These are phyloP conservation scores for Cadophora luteo-olivacea DNA, from an alignment of 2,329 filamentous ascomycete genomes.

Conservation along the genomic window DNA sequence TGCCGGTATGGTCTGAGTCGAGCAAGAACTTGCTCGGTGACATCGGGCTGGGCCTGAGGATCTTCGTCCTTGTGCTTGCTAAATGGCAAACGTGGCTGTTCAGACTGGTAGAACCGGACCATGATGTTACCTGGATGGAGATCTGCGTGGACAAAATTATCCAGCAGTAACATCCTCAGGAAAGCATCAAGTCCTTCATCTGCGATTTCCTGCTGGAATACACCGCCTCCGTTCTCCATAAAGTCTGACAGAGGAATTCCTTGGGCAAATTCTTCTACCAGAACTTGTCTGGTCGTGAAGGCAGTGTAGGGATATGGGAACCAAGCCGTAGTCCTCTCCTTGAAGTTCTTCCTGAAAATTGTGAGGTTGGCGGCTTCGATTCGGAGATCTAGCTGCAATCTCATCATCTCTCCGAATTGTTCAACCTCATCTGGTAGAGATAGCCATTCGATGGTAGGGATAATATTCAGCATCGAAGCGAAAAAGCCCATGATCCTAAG, in stretches of 20 bases:
- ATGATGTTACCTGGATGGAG: constrained; percentile 98
- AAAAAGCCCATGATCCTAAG: constrained; percentile 94
- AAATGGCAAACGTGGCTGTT: constrained; percentile 70
- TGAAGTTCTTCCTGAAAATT: constrained; percentile 90
- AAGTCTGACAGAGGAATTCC: constrained; percentile 92
- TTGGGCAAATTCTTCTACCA: constrained; percentile 95
- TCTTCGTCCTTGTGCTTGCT: constrained; percentile 42
- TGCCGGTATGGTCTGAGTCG: constrained; percentile 76
- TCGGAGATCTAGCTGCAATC: constrained; percentile 90
- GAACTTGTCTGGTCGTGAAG: constrained; percentile 88
- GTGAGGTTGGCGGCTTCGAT: constrained; percentile 93
- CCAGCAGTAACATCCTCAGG: constrained; percentile 92
- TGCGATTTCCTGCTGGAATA: constrained; percentile 93
- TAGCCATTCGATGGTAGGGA: constrained; percentile 97
- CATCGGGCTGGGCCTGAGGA: constrained; percentile 66
- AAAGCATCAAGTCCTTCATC: constrained; percentile 96
- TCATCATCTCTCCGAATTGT: constrained; percentile 99
- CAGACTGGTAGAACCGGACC: constrained; percentile 94
- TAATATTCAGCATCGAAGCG: constrained; percentile 79
- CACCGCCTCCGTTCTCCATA: constrained; percentile 86
- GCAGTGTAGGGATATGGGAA: constrained; percentile 94
- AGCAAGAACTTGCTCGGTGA: constrained; percentile 85
- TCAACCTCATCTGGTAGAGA: constrained; percentile 92
- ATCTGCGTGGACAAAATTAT: constrained; percentile 98
- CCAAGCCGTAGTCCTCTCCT: constrained; percentile 87